Conservation (phyloP, 345 rosid species). For the Microthlaspi erraticum region DNA sequence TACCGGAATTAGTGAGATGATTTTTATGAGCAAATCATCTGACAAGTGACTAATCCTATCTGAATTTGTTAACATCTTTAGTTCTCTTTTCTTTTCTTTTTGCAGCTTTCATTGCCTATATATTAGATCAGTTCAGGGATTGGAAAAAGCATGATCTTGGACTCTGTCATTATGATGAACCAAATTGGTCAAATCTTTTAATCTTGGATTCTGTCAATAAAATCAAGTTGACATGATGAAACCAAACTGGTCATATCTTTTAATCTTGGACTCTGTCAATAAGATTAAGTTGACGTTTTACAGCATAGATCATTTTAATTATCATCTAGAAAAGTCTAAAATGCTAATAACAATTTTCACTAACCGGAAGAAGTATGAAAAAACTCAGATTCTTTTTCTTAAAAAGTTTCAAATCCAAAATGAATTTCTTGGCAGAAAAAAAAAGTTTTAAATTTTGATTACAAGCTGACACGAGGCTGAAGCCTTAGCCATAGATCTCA, state of each 20-base stretch:
- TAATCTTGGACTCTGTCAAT: neutral
- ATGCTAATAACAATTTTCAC: too few species aligned
- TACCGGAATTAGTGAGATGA: neutral
- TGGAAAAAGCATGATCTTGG: too few species aligned
- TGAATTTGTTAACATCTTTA: neutral
- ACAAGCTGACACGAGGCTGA: slow-evolving; percentile 29
- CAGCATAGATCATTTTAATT: too few species aligned
- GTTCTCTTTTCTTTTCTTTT: neutral
- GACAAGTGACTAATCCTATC: slow-evolving; percentile 22
- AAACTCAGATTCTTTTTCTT: too few species aligned
- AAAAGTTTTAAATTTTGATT: neutral
- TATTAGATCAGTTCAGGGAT: too few species aligned
- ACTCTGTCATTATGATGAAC: too few species aligned
- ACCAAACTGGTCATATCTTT: neutral
- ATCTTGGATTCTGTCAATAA: too few species aligned
- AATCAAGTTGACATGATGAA: neutral
- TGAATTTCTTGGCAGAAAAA: too few species aligned
- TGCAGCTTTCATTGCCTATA: too few species aligned
- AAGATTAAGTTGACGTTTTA: neutral
- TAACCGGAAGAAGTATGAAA: too few species aligned
- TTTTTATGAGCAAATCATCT: slow-evolving; percentile 14
- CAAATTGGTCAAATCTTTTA: too few species aligned
- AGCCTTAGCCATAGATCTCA: slow-evolving; percentile 13
- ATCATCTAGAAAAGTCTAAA: neutral
- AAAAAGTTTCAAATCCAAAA: too few species aligned